Evolutionary conservation across 129 eudicot genomes (phyloP).

Genomic region (Sambucus nigra): DNA sequence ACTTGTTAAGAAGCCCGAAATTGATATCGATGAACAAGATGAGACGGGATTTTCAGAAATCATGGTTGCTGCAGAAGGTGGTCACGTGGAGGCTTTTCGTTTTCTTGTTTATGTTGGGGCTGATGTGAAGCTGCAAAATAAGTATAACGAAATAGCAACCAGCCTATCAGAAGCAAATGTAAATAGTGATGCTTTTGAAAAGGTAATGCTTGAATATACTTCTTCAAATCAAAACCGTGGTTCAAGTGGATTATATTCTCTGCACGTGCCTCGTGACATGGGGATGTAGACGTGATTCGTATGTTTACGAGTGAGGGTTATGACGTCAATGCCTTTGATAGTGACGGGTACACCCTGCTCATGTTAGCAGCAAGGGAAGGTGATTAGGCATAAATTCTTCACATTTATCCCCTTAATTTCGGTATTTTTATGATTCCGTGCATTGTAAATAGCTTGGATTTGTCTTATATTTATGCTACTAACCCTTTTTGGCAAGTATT

Average conservation of each 20-base stretch:
- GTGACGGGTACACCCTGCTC: slow-evolving; percentile 74
- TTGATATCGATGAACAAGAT: slow-evolving; percentile 55
- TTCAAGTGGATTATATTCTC: slow-evolving; percentile 26
- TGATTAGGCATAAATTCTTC: too few species aligned
- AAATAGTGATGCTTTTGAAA: slow-evolving; percentile 43
- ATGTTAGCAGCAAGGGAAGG: slow-evolving; percentile 76
- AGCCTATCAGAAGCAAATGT: slow-evolving; percentile 48
- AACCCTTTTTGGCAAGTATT: too few species aligned
- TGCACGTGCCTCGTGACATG: slow-evolving; percentile 56
- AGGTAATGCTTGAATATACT: slow-evolving; percentile 43
- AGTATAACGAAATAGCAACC: slow-evolving; percentile 53
- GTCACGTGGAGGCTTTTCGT: slow-evolving; percentile 58
- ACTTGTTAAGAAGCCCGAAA: slow-evolving; percentile 30
- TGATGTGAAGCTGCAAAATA: slow-evolving; percentile 38
- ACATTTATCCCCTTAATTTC: too few species aligned
- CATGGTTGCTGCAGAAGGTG: slow-evolving; percentile 58
- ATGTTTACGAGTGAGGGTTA: slow-evolving; percentile 20
- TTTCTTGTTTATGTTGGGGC: slow-evolving; percentile 60
- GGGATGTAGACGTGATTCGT: slow-evolving; percentile 29
- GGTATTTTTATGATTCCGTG: too few species aligned
- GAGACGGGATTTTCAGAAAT: slow-evolving; percentile 64
- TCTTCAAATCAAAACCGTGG: slow-evolving; percentile 18
- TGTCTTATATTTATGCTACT: too few species aligned
- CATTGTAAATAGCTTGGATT: too few species aligned
- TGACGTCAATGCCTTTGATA: slow-evolving; percentile 36